These are phyloP conservation scores for Ampelocalamus luodianensis DNA, from an alignment of 176 grass and related monocot genomes.

Conservation along the genomic window DNA sequence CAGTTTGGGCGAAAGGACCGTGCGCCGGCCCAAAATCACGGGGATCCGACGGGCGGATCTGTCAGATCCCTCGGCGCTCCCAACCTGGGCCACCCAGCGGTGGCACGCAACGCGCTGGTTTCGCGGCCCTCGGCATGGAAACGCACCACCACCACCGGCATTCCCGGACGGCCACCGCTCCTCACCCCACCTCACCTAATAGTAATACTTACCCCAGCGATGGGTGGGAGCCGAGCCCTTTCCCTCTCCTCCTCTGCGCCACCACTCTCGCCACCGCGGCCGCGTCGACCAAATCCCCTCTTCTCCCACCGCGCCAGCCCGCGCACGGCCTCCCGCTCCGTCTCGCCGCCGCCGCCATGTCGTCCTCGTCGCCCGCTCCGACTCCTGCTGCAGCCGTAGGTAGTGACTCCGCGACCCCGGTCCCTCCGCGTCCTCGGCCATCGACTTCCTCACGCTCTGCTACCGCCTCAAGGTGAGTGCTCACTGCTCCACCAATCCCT, in stretches of 20 bases:
- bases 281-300: constrained; percentile 29
- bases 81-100: constrained; percentile 35
- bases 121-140: constrained; percentile 24
- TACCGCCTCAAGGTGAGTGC: constrained; percentile 84
- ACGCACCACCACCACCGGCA: constrained; percentile 13
- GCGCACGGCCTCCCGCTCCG: constrained; percentile 31
- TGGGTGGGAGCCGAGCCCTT: constrained; percentile 76
- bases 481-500: not conserved
- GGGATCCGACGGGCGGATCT: not conserved
- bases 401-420: constrained; percentile 18
- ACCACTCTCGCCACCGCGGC: constrained; percentile 42
- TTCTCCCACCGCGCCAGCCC: constrained; percentile 13
- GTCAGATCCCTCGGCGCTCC: not conserved
- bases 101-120: constrained; percentile 21
- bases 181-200: not conserved
- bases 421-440: constrained; percentile 59
- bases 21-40: constrained; percentile 17
- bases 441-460: constrained; percentile 97
- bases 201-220: constrained; percentile 32
- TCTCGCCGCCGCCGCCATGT: constrained; percentile 58
- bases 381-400: constrained; percentile 7
- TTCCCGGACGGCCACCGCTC: constrained; percentile 39
- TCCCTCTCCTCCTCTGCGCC: constrained; percentile 58
- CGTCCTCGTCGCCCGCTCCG: constrained; percentile 51
- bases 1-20: not conserved